Evolutionary conservation across 805 yeast species (phyloP).

Genomic region (Saccharomycopsis sp.): DNA sequence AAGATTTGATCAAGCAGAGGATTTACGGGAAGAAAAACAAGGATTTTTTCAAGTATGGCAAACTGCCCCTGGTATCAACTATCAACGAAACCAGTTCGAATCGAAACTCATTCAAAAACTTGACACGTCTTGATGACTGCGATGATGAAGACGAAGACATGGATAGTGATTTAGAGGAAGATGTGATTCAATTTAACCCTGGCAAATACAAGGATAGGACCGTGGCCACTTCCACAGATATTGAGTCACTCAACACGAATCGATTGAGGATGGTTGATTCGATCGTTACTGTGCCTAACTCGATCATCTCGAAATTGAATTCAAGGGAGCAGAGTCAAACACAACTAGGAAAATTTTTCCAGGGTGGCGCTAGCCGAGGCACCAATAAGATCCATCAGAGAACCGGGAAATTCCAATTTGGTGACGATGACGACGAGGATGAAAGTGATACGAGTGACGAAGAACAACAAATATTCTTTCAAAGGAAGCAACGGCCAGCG

Average conservation of each 20-base stretch:
- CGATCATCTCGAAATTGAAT: constrained; percentile 10
- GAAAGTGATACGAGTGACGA: constrained; percentile 4
- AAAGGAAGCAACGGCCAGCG: background rate
- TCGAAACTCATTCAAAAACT: background rate
- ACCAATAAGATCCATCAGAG: background rate
- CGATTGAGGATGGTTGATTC: constrained; percentile 11
- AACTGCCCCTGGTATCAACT: constrained; percentile 14
- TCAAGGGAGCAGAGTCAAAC: constrained; percentile 12
- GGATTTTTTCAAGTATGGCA: constrained; percentile 4
- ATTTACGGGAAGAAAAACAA: constrained; percentile 18
- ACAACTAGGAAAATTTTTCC: constrained; percentile 5
- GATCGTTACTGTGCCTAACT: constrained; percentile 19
- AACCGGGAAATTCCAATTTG: constrained; percentile 5
- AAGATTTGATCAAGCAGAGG: constrained; percentile 6
- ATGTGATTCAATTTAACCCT: constrained; percentile 9
- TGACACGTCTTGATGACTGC: background rate
- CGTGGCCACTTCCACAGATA: no score
- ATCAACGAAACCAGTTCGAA: constrained; percentile 9
- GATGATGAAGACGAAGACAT: constrained; percentile 3
- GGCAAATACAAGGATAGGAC: constrained; percentile 6
- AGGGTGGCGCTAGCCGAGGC: no score
- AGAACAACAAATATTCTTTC: background rate
- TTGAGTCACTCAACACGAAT: background rate
- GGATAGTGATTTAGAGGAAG: constrained; percentile 5
- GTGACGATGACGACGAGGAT: constrained; percentile 4